A percentile compares a stretch with the other conserved stretches of the same genome.
Conservation (phyloP, 2,329 filamentous ascomycete species). For the Colletotrichum tanaceti region DNA sequence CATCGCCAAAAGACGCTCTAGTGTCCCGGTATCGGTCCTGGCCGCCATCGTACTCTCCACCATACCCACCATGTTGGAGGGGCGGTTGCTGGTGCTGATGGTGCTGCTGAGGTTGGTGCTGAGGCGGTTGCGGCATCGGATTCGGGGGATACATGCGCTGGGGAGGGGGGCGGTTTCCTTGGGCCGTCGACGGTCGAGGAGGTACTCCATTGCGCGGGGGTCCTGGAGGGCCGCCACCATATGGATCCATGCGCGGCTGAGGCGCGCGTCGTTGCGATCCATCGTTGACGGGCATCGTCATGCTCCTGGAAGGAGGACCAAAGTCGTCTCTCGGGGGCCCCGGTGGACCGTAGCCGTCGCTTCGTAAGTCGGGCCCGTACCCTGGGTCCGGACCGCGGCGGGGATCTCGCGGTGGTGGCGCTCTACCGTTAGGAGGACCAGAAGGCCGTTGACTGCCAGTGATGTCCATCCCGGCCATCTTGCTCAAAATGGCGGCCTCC, state of each 20-base stretch:
- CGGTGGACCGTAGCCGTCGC: slow-evolving; percentile 52
- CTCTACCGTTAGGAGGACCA: slow-evolving; percentile 43
- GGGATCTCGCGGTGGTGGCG: slow-evolving; percentile 48
- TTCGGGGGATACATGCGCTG: slow-evolving; percentile 63
- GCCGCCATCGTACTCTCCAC: slow-evolving; percentile 47
- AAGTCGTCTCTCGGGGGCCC: slow-evolving; percentile 55
- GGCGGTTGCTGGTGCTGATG: slow-evolving; percentile 45
- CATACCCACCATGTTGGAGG: slow-evolving; percentile 42
- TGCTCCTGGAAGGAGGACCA: slow-evolving; percentile 66
- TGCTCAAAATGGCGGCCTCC: slow-evolving; percentile 55
- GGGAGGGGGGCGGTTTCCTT: slow-evolving; percentile 63
- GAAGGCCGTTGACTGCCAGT: slow-evolving; percentile 33
- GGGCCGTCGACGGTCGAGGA: slow-evolving; percentile 67
- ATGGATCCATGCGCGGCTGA: slow-evolving; percentile 55
- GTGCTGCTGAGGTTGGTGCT: slow-evolving; percentile 13
- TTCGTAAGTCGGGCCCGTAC: slow-evolving; percentile 52
- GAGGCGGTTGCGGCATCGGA: slow-evolving; percentile 52
- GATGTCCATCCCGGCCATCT: slow-evolving; percentile 57
- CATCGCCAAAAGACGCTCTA: slow-evolving; percentile 44
- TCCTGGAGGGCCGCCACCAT: slow-evolving; percentile 42
- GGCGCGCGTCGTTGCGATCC: slow-evolving; percentile 53
- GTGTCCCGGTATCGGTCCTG: slow-evolving; percentile 49
- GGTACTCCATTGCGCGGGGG: slow-evolving; percentile 58
- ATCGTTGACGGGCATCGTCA: slow-evolving; percentile 69
- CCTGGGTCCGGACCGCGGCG: slow-evolving; percentile 45